phyloP scores from a whole-genome alignment of 495 filamentous ascomycete genomes.

The Astrothelium subdiscretum region DNA sequence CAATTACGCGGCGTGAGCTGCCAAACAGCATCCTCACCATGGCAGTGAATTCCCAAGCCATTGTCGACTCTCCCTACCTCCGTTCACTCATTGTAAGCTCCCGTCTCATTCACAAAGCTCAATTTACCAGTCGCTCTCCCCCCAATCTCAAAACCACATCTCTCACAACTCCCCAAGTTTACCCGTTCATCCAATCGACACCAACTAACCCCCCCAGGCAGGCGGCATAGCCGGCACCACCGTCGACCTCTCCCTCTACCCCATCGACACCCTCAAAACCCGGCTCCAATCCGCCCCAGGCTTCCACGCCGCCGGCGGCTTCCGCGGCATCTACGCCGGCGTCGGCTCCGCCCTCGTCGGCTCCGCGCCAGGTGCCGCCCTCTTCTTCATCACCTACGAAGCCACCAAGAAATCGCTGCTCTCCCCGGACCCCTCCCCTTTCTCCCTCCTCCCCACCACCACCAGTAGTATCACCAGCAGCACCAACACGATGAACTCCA shows the following conservation, averaged over 20 bases:
- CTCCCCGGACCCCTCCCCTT: neutral
- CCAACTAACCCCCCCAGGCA: conserved; percentile 28
- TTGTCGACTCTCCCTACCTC: conserved; percentile 32
- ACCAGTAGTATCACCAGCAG: neutral
- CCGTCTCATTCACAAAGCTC: neutral
- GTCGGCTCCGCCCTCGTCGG: conserved; percentile 65
- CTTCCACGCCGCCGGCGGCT: conserved; percentile 66
- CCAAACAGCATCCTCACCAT: neutral
- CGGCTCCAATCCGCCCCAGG: conserved; percentile 79
- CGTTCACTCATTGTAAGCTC: conserved; percentile 34
- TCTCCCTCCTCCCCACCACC: conserved; percentile 30
- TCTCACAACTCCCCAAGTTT: conserved; percentile 32
- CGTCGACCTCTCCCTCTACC: conserved; percentile 32
- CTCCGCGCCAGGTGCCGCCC: conserved; percentile 92
- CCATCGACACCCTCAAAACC: conserved; percentile 35
- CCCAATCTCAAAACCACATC: conserved; percentile 5
- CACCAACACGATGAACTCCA: neutral
- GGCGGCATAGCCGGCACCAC: conserved; percentile 33
- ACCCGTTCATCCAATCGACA: conserved; percentile 60
- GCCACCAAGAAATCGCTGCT: conserved; percentile 43
- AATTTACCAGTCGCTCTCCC: neutral
- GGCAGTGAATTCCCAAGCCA: neutral
- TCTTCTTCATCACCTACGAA: conserved; percentile 98
- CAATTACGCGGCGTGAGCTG: neutral
- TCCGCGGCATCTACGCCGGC: conserved; percentile 60